Evolutionary conservation across 2,329 filamentous ascomycete species (phyloP), one percentile per base, ranked within the genome.

Genomic region (Epichloe hybrida): DNA sequence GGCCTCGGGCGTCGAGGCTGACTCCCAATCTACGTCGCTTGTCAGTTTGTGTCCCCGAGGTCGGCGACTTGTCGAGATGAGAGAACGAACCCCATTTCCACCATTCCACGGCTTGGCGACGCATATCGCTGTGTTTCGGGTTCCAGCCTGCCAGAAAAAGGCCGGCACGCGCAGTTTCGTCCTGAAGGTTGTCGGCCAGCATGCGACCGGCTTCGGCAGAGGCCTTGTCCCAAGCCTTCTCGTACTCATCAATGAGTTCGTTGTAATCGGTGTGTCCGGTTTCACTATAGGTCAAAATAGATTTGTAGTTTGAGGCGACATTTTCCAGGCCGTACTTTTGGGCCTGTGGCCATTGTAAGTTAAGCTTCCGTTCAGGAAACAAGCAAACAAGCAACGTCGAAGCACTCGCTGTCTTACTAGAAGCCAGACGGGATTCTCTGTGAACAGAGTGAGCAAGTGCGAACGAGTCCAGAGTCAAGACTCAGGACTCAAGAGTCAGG

Each of bases 341-440:
- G 0, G 75, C 74, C 60, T 58, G 36, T 44, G 20, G 12, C 11
- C 21, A 5, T 6, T 5, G 9, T 51, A 12, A 54, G 38, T 35
- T 31, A 12, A 13, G 5, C 17, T 31, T 4, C 2, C 3, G 11
- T 31, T 35, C 23, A 39, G 15, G 8, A 2, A 31, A n/a, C 8
- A 34, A 13, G 13, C 13, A 38, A 7, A 12, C 15, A 9, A 31
- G 7, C 5, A 36, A 6, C 21, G 13, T 38, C 23, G 7, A 20
- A 23, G 35, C 36, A n/a, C 15, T 13, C 36, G 21, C 15, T 13
- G 20, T n/a, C 56, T 48, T 52, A 59, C 58, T 21, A 82, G 62
- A 0, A 71, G 74, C 78, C 79, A 84, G 44, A 85, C 75, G 0
- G 81, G 82, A 47, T 85, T 82, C 46, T 80, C 74, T 36, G 13